These are phyloP conservation scores for Podospora australis DNA, from an alignment of 495 filamentous ascomycete species.

Conservation along the genomic window DNA sequence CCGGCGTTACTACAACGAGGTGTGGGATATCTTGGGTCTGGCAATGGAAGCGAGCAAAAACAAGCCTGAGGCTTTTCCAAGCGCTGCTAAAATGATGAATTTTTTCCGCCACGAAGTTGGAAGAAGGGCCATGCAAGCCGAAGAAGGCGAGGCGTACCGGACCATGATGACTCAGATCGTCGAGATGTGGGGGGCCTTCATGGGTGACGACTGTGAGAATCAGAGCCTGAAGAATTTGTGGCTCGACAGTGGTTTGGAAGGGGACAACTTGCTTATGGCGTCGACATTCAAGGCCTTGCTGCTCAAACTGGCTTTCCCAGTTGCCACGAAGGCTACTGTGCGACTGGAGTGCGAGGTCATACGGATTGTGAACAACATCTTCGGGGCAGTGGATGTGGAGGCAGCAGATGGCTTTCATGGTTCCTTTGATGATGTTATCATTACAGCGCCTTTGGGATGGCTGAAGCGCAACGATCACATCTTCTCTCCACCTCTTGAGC, in stretches of 20 bases:
- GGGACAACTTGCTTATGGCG: constrained; percentile 43
- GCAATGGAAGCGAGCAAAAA: neutral
- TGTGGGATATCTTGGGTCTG: neutral
- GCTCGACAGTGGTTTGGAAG: constrained; percentile 54
- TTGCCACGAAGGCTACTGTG: neutral
- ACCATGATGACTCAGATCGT: neutral
- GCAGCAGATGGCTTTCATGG: constrained; percentile 19
- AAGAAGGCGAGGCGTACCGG: neutral
- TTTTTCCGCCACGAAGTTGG: neutral
- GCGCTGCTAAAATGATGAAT: neutral
- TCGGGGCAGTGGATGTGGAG: neutral
- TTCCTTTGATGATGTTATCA: constrained; percentile 62
- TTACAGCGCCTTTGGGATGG: constrained; percentile 67
- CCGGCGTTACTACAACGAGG: neutral
- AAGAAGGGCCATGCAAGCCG: neutral
- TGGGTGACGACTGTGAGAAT: neutral
- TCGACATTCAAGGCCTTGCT: constrained; percentile 32
- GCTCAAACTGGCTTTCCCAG: neutral
- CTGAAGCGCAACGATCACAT: constrained; percentile 56
- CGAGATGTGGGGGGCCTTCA: constrained; percentile 2
- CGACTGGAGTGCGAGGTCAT: neutral
- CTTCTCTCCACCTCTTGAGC: constrained; percentile 55
- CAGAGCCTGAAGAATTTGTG: constrained; percentile 71
- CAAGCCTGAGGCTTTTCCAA: neutral
- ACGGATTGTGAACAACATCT: neutral